Evolutionary conservation across 768 basidiomycete genomes (phyloP), one percentile per base, ranked within the genome.

Genomic region (Lactarius sp.): DNA sequence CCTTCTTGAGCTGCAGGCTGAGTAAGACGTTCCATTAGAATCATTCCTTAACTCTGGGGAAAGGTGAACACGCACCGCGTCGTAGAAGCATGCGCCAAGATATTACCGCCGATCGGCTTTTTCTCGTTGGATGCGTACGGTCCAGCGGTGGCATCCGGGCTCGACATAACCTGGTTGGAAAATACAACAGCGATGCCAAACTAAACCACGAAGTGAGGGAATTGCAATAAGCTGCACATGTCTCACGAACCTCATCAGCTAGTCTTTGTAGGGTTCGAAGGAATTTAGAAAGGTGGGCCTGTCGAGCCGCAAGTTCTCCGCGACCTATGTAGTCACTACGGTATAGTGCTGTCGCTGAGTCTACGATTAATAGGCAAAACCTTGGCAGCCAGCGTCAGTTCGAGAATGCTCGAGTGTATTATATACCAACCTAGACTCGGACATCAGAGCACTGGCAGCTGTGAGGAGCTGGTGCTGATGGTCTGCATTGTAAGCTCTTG

Each of bases 111-210:
- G 59, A 99, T 96, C 16, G 97, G 97, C 76, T 99, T 99, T 81
- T 97, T 96, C 76, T 94, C 90, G 70, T 97, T 93, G 4, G 84
- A 84, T 46, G 87, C 87, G 66, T 92, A 92, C 20, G 92, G 91
- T 13, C 90, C 90, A 53, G 92, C 92, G 3, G 89, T 85, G 34
- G 93, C 94, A 73, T 99, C 97, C 2, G 97, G 96, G 61, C 87
- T 95, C n/a, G 97, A 98, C 84, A 99, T 97, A 69, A 99, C 97
- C 75, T 99, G 97, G 73, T 99, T 99, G 4, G 92, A 92, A 47
- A 98, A 87, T 12, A 99, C 94, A 27, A 98, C 96, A 4, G 97
- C 97, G 54, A 98, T 92, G 34, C 97, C 97, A 71, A 92, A 99
- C 96, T 98, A 66, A 18, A 69, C 51, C 57, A 47, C 58, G n/a